Evolutionary conservation across 2,329 filamentous ascomycete genomes (phyloP), one percentile per base, ranked within the genome.

Genomic region (Waltergamsia citrina): DNA sequence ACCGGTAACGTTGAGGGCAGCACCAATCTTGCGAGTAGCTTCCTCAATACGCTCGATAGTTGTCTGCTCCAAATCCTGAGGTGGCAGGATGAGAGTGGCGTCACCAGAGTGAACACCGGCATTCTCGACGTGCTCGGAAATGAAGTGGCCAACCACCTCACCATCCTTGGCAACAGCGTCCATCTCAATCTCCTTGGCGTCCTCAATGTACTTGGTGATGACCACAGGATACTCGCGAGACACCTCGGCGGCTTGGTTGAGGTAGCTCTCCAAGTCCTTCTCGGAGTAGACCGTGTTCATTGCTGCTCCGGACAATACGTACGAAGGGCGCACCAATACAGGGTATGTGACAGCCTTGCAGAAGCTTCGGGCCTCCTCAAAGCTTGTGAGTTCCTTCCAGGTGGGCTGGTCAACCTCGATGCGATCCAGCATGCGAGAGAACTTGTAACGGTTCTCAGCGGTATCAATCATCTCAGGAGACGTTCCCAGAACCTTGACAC

Each of bases 241-340:
- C 30, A 98, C 92, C 44, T 94, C 88, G 6, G 76, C 85, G 35
- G 92, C 92, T 62, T 96, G 90, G 43, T 84, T 76, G 29, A 98
- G 70, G 59, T 93, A 96, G 50, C 71, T 81, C 48, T 85, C 84
- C 38, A 98, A 67, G 54, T 96, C 92, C 53, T 90, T 83, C 64
- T 93, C 80, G 0, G 90, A 95, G 66, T 96, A 96, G 23, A 96
- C 92, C 0, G 92, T 96, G 69, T 96, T 98, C 92, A 98, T 98
- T 14, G 92, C 92, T 31, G 92, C 92, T 44, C 92, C 92, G 2
- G 92, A 96, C 6, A 98, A 72, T 29, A 98, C 92, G 51, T 98
- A 98, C 0, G 92, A 96, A 4, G 92, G 92, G 32, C 92, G 81
- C 29, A 98, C 92, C 35, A 98, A 70, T 33, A 96, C 92, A 3